phyloP scores from a whole-genome alignment of 2,329 filamentous ascomycete species.

The Clarireedia homoeocarpa region DNA sequence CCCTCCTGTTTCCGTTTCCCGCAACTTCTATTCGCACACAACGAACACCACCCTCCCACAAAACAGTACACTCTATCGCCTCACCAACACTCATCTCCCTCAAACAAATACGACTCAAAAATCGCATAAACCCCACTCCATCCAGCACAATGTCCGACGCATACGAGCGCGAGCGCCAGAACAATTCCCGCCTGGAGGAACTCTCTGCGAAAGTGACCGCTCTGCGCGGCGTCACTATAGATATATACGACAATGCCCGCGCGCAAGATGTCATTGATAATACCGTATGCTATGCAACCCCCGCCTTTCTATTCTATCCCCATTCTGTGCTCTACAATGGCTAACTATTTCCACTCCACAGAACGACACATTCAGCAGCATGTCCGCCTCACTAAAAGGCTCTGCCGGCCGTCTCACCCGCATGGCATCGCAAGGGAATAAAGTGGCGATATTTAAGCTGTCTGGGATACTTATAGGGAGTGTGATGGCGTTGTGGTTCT shows the following conservation, averaged over 20 bases:
- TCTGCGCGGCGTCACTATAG: conserved; percentile 85
- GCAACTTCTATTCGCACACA: neutral
- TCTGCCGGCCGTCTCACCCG: conserved; percentile 74
- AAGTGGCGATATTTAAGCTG: conserved; percentile 83
- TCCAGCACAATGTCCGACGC: conserved; percentile 55
- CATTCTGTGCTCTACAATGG: neutral
- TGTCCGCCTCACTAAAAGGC: conserved; percentile 75
- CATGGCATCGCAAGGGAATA: conserved; percentile 89
- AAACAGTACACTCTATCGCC: neutral
- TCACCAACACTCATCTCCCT: neutral
- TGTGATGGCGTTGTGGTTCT: conserved; percentile 66
- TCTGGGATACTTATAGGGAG: conserved; percentile 70
- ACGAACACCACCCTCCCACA: neutral
- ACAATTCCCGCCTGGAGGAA: conserved; percentile 89
- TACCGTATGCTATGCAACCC: conserved; percentile 50
- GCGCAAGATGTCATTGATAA: conserved; percentile 82
- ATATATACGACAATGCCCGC: conserved; percentile 95
- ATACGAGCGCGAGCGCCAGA: conserved; percentile 79
- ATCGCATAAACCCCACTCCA: no score
- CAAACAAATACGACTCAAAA: conserved; percentile 13
- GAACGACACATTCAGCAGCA: conserved; percentile 86
- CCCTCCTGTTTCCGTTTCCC: neutral
- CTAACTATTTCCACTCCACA: conserved; percentile 29
- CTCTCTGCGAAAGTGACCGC: conserved; percentile 86
- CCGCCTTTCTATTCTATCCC: neutral